Evolutionary conservation across 441 rosid species (phyloP), one percentile per base, ranked within the genome.

Genomic region (Pelargonium hybrid): DNA sequence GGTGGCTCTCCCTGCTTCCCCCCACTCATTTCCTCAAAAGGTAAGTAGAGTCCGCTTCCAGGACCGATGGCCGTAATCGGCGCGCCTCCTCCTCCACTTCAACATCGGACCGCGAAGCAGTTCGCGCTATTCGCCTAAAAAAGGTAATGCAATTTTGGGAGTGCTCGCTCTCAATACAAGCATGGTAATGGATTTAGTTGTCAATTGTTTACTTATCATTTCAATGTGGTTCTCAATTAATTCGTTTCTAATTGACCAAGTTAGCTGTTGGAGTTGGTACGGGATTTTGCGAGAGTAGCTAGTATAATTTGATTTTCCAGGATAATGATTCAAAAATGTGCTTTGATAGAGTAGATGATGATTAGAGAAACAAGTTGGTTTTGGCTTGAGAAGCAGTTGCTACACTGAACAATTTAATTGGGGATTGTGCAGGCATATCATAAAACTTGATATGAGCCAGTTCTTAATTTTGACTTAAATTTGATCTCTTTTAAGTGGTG

Each of bases 111-210:
- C 84, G 93, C 18, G 97, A 93, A 7, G 89, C 97, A 43, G 74
- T 93, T 69, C 96, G 98, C 31, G 86, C 96, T 69, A 82, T 93
- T 79, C 93, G 98, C 56, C 79, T 90, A 6, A 86, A 90, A 71
- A 93, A 93, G 91, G 96, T 88, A 14, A 57, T 57, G 64, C 31
- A 57, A 56, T 56, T 29, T 0, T 29, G 34, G 0, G 34, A 29
- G 34, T 29, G 2, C 34, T 29, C 26, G 13, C 18, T 18, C 25
- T 25, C 62, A 56, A 56, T 56, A 56, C 62, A 7, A 20, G 34
- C 62, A 18, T 20, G 21, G 20, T 7, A 23, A 57, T 26, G 21
- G n/a, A 57, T 57, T 57, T 57, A 57, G n/a, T 8, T 57, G 6
- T 57, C 2, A 57, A 10, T 34, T 34, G 39, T 5, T 34, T 5